Evolutionary conservation across 257 asterid genomes (phyloP).

Genomic region (Solanum bulbocastanum): DNA sequence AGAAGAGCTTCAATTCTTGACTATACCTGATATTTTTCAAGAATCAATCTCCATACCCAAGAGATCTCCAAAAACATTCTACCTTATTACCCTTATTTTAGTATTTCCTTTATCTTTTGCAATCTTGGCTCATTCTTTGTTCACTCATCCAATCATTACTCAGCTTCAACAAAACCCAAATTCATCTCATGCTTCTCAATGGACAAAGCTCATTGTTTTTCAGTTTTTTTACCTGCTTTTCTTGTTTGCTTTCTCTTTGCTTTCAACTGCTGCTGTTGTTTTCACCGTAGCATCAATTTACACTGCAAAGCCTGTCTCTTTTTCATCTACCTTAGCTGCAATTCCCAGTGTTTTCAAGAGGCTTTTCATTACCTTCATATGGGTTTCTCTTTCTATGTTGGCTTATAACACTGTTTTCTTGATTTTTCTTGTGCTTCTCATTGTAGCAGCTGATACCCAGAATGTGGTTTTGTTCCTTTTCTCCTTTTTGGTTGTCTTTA

Average conservation of each 20-base stretch:
- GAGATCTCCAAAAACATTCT: constrained; percentile 74
- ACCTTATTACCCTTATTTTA: constrained; percentile 59
- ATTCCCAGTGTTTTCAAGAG: constrained; percentile 75
- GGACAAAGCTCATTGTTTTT: constrained; percentile 63
- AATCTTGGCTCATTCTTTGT: constrained; percentile 84
- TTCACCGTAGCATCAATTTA: constrained; percentile 90
- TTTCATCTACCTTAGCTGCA: constrained; percentile 57
- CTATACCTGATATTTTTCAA: constrained; percentile 45
- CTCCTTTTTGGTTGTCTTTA: constrained; percentile 40
- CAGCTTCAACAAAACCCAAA: constrained; percentile 52
- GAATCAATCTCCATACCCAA: constrained; percentile 80
- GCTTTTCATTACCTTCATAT: constrained; percentile 62
- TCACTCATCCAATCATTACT: constrained; percentile 65
- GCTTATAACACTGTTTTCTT: constrained; percentile 52
- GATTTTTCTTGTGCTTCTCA: constrained; percentile 47
- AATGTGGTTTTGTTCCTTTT: constrained; percentile 47
- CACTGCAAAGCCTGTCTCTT: constrained; percentile 80
- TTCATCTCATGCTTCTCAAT: constrained; percentile 43
- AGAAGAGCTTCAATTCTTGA: constrained; percentile 69
- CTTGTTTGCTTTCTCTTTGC: constrained; percentile 77
- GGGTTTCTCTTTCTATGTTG: constrained; percentile 71
- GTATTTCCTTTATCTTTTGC: constrained; percentile 90
- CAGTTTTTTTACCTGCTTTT: constrained; percentile 76
- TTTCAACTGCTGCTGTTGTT: constrained; percentile 88
- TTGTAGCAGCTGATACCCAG: constrained; percentile 52